Evolutionary conservation across 75 land plant genomes (phyloP).

Genomic region (Pseudotsuga menziesii): DNA sequence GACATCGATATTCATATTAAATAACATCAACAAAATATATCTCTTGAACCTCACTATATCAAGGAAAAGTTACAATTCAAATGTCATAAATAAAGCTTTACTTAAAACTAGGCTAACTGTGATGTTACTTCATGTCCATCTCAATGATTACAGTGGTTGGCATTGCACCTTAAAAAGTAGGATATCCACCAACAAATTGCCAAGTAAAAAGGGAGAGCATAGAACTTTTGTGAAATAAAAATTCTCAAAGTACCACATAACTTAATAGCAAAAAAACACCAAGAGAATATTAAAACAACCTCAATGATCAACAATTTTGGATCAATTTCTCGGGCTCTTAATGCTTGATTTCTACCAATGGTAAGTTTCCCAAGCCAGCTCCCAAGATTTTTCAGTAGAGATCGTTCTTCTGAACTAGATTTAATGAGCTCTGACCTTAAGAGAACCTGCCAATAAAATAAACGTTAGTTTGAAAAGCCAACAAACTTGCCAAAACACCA

Average conservation of each 20-base stretch:
- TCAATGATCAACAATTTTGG: constrained; percentile 84
- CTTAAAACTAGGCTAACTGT: no score
- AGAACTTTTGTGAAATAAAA: not conserved
- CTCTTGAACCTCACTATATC: not conserved
- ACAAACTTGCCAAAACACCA: not conserved
- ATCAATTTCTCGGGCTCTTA: constrained; percentile 89
- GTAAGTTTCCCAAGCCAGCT: constrained; percentile 99
- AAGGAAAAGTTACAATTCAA: no score
- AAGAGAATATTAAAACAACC: constrained; percentile 29
- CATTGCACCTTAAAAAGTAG: not conserved
- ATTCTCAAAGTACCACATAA: not conserved
- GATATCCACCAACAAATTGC: not conserved
- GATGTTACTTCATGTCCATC: no score
- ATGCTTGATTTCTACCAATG: constrained; percentile 88
- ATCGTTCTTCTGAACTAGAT: constrained; percentile 97
- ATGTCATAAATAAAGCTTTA: no score
- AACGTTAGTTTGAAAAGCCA: not conserved
- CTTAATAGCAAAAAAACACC: constrained; percentile 2
- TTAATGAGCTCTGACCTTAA: constrained; percentile 94
- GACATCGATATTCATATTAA: not conserved
- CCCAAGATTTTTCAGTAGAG: constrained; percentile 92
- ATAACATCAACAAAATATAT: no score
- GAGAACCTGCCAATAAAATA: constrained; percentile 56
- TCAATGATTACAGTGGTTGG: not conserved
- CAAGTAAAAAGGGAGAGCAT: not conserved